These are phyloP conservation scores for Grigorovia yakushimaensis DNA, from an alignment of 805 yeast genomes.

Conservation along the genomic window DNA sequence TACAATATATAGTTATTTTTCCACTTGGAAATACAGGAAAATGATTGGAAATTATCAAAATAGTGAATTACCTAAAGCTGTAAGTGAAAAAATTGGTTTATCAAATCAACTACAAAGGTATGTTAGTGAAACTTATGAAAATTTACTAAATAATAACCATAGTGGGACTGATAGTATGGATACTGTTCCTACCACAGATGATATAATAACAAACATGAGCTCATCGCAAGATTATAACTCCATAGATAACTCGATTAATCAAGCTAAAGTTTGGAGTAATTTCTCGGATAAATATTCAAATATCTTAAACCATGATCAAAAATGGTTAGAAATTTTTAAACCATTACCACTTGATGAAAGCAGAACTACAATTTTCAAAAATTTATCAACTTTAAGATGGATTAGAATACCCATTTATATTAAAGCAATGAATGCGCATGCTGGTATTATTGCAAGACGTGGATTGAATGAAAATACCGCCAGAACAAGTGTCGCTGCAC, in stretches of 20 bases:
- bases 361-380: slow-evolving; percentile 35
- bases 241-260: too few relatives aligned
- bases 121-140: slow-evolving; percentile 17
- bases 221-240: too few relatives aligned
- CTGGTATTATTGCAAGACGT: slow-evolving; percentile 71
- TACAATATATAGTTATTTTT: slow-evolving; percentile 23
- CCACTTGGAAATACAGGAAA: slow-evolving; percentile 19
- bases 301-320: slow-evolving; percentile 10
- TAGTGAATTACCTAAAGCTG: slow-evolving; percentile 8
- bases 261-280: slow-evolving; percentile 16
- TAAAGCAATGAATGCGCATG: slow-evolving; percentile 73
- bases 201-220: too few relatives aligned
- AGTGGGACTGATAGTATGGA: neutral
- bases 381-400: slow-evolving; percentile 63
- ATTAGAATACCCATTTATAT: slow-evolving; percentile 64
- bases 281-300: slow-evolving; percentile 20
- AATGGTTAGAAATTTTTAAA: slow-evolving; percentile 10
- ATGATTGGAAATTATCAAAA: slow-evolving; percentile 14
- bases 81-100: slow-evolving; percentile 17
- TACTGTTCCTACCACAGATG: too few relatives aligned
- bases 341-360: slow-evolving; percentile 30
- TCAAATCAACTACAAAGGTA: slow-evolving; percentile 18
- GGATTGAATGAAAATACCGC: slow-evolving; percentile 35
- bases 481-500: slow-evolving; percentile 20
- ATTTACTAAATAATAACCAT: slow-evolving; percentile 12